These are phyloP conservation scores for Exophiala xenobiotica DNA, from an alignment of 2,329 filamentous ascomycete genomes.

Conservation along the genomic window DNA sequence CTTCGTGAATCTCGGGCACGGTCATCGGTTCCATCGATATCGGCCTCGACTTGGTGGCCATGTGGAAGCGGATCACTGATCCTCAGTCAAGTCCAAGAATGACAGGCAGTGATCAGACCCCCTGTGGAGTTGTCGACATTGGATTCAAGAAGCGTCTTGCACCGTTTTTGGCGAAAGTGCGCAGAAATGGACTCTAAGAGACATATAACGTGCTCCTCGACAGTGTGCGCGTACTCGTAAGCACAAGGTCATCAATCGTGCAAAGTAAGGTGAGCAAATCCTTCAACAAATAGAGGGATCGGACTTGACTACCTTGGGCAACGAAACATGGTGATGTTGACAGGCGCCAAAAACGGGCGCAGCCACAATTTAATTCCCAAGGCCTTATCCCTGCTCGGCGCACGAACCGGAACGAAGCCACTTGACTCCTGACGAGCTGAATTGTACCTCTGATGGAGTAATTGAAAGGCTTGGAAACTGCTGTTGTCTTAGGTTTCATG, in stretches of 20 bases:
- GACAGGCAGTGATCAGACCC: constrained; percentile 6
- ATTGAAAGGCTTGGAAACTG: too few relatives aligned
- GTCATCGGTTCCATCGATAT: constrained; percentile 6
- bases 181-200: too few relatives aligned
- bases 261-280: too few relatives aligned
- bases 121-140: not conserved
- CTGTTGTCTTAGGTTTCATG: too few relatives aligned
- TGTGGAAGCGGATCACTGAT: not conserved
- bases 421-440: not conserved
- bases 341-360: constrained; percentile 3
- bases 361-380: not conserved
- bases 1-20: not conserved
- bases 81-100: not conserved
- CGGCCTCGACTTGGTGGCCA: constrained; percentile 1
- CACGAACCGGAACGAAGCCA: constrained; percentile 1
- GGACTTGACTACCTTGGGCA: not conserved
- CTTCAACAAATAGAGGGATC: too few relatives aligned
- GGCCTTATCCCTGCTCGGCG: not conserved
- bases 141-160: not conserved
- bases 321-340: constrained; percentile 3
- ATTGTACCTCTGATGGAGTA: too few relatives aligned
- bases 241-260: too few relatives aligned
- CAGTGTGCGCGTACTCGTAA: too few relatives aligned
- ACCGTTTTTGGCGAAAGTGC: not conserved
- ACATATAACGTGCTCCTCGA: too few relatives aligned